Evolutionary conservation across 78 protist genomes (phyloP), one percentile per base, ranked within the genome.

Genomic region (Dictyostelium brefeldianum): DNA sequence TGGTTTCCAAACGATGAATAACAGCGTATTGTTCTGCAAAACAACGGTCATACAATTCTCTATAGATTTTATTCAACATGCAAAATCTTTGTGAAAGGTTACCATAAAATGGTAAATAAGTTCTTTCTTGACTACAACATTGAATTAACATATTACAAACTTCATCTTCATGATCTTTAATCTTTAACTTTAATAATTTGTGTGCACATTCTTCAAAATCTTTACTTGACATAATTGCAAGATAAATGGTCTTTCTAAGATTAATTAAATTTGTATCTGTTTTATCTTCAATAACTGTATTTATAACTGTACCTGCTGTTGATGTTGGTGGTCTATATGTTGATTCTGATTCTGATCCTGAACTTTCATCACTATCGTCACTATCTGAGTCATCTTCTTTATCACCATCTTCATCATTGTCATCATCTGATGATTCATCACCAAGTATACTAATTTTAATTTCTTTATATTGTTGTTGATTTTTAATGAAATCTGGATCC

Each of bases 171-270:
- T 87, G 96, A 9, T 90, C 97, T 18, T 54, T 77, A 41, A 85
- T 53, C 92, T 85, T 85, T 82, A 95, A 18, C 51, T 74, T 95
- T 46, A 96, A 65, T 18, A 98, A 78, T 96, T 99, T 99, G 97
- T 99, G 99, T 5, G 97, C 99, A 46, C 93, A 93, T 74, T 98
- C 99, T n/a, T 99, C 99, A 43, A 87, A 91, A 83, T 64, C 90
- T 12, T 84, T 87, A 41, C 97, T 80, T 11, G 97, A 91, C 99
- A 95, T 97, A 81, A 99, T 93, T 18, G 98, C 81, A 18, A 99
- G 97, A 90, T 99, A 99, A 50, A 99, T 95, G 11, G 95, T 83
- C 4, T 96, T 92, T 20, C 97, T 89, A 27, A 98, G 83, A 48
- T 82, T 92, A 29, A 95, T 78, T 18, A 81, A 36, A 41, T 97